Base-by-base conservation (phyloP, 768 basidiomycete genomes). In the Leccinum sublutescens region DNA sequence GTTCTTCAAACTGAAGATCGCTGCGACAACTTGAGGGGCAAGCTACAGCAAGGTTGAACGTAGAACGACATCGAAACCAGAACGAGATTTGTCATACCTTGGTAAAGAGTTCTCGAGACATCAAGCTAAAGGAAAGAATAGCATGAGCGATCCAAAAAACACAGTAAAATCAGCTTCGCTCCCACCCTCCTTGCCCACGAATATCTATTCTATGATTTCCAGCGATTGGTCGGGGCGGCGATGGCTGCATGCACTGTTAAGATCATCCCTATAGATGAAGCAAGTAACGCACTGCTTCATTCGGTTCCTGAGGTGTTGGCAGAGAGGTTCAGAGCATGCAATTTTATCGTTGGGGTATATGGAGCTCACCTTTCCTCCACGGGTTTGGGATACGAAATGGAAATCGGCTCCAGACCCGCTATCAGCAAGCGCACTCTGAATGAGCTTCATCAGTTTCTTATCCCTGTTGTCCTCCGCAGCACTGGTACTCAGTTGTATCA, bases 1-100 rank as follows among this genome's bases (percentile, higher is more conserved):
- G 21, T 76, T 66, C 54, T 78, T 76, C 57, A 82, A 69, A 33
- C 71, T 71, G 57, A 85, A 78, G 45, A 87, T 76, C 6, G 70
- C 73, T 2, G 75, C 71, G 21, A 86, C 63, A 23, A 82, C 73
- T 29, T 69, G 68, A 27, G 82, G 77, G 3, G 77, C 78, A 29
- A 79, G 76, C 81, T 83, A 12, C 21, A 47, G 48, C 5, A 3
- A 9, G 15, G 8, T 40, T 19, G 12, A 10, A 29, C 25, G 34
- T 12, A 77, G 60, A 34, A 71, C 72, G 48, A 40, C n/a, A 4
- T 52, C 43, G 5, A 4, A 53, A 29, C 50, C 2, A 60, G 10
- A 33, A 27, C 21, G 25, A 17, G 10, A 49, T 11, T 7, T 12
- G 45, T 17, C 54, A 54, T 50, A 70, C 70, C 64, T 61, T 62